Conservation (phyloP, 176 grass and related monocot species). For the Luzula sylvatica region DNA sequence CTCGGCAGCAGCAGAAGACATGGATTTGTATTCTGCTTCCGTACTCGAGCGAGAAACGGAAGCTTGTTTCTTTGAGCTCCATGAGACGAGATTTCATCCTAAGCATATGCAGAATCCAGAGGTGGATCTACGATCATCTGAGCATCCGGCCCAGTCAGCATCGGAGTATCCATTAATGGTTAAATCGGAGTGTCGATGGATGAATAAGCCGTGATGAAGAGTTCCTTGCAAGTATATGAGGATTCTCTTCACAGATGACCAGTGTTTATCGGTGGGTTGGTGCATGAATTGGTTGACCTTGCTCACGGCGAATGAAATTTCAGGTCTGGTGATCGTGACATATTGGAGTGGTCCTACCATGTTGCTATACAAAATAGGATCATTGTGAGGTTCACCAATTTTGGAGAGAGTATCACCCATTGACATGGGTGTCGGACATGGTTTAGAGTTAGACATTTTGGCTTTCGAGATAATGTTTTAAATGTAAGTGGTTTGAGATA, state of each 20-base stretch:
- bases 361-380: not conserved
- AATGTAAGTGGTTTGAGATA: not conserved
- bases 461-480: not conserved
- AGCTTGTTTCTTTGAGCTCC: not conserved
- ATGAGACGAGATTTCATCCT: not conserved
- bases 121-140: too few relatives aligned
- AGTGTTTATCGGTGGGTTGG: too few relatives aligned
- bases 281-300: not conserved
- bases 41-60: too few relatives aligned
- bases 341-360: not conserved
- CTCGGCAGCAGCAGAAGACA: not conserved
- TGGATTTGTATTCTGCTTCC: too few relatives aligned
- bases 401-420: too few relatives aligned
- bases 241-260: not conserved
- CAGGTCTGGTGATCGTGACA: not conserved
- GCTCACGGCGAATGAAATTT: not conserved
- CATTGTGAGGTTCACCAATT: not conserved
- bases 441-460: not conserved
- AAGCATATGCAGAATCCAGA: too few relatives aligned
- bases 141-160: too few relatives aligned
- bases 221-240: not conserved
- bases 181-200: too few relatives aligned
- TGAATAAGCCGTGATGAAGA: not conserved
- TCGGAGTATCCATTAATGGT: too few relatives aligned
- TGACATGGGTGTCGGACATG: not conserved